Base-by-base conservation (phyloP, 805 yeast species). In the Pichia cephalocereana region DNA sequence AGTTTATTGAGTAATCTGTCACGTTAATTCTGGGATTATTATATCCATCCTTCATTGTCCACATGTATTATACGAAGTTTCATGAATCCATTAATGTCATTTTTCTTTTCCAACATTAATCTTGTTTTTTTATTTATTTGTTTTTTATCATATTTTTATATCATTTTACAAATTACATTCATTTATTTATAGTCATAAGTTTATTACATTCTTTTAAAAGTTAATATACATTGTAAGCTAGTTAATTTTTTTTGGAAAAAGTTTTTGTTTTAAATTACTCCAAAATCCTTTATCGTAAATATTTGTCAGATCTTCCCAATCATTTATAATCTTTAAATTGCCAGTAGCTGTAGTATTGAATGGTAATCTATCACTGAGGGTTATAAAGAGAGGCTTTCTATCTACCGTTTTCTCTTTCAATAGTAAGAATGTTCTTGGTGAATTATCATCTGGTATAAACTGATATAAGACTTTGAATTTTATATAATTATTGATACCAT, bases 231-330 rank as follows among this genome's bases (percentile, higher is more conserved):
- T 17, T 31, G 18, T 19, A 9, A 30, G 23, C 15, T 2, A 34
- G 7, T 18, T 31, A 14, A 51, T 11, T 7, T 39, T 43, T 34
- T 37, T 11, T 17, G 67, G 62, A 30, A 61, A 57, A 34, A 70
- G 10, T 30, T 75, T 56, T 46, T 70, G 67, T 37, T 49, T 58
- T 11, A 73, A 45, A 52, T 77, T 77, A 2, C 49, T 46, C 58
- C 62, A 54, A 52, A 77, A 75, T 3, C 82, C 83, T 9, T 51
- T 54, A 51, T 77, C 83, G 55, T 77, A 77, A 9, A 74, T 59
- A 52, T 77, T 77, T 37, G 52, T 57, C 52, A 76, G 46, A 18
- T 66, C 63, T 36, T 52, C 50, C 68, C 68, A 64, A 27, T 51
- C 47, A 4, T 47, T 31, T 2, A 63, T 47, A 34, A 47, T 40